Base-by-base conservation (phyloP, 2,329 filamentous ascomycete species). In the Alternaria sp. region DNA sequence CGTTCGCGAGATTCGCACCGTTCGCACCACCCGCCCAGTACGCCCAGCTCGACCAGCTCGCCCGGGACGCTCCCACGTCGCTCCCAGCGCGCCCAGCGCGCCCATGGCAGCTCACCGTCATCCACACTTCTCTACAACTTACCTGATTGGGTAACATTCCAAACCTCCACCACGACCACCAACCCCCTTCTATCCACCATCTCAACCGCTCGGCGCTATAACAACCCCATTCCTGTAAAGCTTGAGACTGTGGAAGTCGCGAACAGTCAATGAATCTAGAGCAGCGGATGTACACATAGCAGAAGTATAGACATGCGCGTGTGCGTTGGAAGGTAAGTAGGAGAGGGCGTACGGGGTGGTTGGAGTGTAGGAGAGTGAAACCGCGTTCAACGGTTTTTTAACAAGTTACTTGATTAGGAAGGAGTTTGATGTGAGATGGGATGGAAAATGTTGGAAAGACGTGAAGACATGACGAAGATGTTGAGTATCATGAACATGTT, bases 181-280 rank as follows among this genome's bases (percentile, higher is more conserved):
- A 41, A 18, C 37, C 11, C 37, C n/a, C 37, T 11, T 11, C 2
- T 41, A 10, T 41, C 37, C 3, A 41, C 9, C 5, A 41, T 41
- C n/a, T 18, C 15, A 41, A 11, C 37, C 37, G 37, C 37, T 41
- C 37, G 9, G 5, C 37, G 9, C 37, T 41, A 41, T 18, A 41
- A 1, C n/a, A 18, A 18, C 11, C 1, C n/a, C 4, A 11, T 41
- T 6, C 5, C 4, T 6, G 3, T 6, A 11, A 2, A 11, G 9
- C n/a, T 41, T 5, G 2, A 3, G 2, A 5, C n/a, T 18, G 1
- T 41, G 2, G n/a, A 6, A 11, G 0, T 41, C n/a, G 15, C 2
- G 9, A 18, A 41, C 3, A 3, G n/a, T 18, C 9, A 18, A 18
- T 18, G 5, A 41, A 18, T 11, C 3, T 2, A 0, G 9, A 41